These are phyloP conservation scores for Cordyceps cicadae DNA, from an alignment of 2,329 filamentous ascomycete genomes.

Conservation along the genomic window DNA sequence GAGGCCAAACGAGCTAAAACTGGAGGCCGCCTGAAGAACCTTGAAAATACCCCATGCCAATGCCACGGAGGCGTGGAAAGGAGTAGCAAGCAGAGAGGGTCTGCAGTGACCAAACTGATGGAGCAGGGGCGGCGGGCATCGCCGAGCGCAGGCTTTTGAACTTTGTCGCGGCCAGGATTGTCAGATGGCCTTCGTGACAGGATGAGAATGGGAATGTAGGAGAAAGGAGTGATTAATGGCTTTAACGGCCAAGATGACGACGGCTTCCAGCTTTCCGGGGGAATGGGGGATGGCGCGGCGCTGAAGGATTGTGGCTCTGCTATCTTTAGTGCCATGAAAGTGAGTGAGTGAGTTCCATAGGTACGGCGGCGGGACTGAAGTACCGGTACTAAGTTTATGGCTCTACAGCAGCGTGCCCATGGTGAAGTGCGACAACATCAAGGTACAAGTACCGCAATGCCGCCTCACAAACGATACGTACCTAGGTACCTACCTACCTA, in stretches of 20 bases:
- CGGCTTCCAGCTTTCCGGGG: not conserved
- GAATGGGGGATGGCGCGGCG: not conserved
- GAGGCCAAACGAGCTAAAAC: slow-evolving; percentile 2
- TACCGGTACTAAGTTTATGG: too few relatives aligned
- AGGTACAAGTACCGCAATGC: too few relatives aligned
- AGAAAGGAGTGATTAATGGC: not conserved
- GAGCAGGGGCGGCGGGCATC: not conserved
- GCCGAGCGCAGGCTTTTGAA: slow-evolving; percentile 1
- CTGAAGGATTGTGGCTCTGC: not conserved
- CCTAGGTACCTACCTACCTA: too few relatives aligned
- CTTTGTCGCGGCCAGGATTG: not conserved
- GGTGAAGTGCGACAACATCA: too few relatives aligned
- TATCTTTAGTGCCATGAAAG: too few relatives aligned
- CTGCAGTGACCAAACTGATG: not conserved
- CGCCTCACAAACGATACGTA: too few relatives aligned
- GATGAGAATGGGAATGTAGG: not conserved
- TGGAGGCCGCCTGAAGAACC: slow-evolving; percentile 6
- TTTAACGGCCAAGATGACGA: not conserved
- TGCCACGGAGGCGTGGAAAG: not conserved
- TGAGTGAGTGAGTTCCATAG: too few relatives aligned
- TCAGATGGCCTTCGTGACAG: slow-evolving; percentile 2
- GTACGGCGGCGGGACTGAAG: too few relatives aligned
- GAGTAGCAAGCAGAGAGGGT: not conserved
- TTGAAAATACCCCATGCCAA: not conserved
- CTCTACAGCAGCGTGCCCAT: too few relatives aligned